Percentiles rank a stretch among this genome's conserved stretches.
Conservation (phyloP, 1,284 basidiomycete species). For the Abortiporus biennis region DNA sequence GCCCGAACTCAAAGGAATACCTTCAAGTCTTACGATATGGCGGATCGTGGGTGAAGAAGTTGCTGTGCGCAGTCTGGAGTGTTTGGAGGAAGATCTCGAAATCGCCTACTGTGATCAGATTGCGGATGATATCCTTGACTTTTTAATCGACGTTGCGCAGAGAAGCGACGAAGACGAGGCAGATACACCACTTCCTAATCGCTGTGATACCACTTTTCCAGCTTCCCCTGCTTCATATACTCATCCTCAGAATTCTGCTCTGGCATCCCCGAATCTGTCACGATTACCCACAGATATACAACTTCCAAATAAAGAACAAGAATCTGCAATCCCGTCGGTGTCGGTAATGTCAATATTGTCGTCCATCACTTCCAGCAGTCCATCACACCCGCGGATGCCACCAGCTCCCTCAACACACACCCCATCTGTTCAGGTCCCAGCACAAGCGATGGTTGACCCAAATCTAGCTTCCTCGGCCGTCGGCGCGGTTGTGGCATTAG, state of each 20-base stretch:
- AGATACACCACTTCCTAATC: constrained; percentile 22
- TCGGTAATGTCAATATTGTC: constrained; percentile 61
- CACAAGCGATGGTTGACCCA: constrained; percentile 19
- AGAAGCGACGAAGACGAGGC: constrained; percentile 31
- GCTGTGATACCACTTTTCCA: constrained; percentile 28
- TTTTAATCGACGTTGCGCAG: constrained; percentile 33
- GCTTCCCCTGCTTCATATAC: constrained; percentile 12
- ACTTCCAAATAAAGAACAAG: constrained; percentile 28
- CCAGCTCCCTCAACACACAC: too few relatives aligned
- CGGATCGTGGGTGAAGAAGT: constrained; percentile 58
- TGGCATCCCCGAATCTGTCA: constrained; percentile 45
- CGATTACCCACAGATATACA: constrained; percentile 50
- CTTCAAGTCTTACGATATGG: constrained; percentile 48
- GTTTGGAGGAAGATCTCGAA: constrained; percentile 11
- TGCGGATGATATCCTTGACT: constrained; percentile 16
- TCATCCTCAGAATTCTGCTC: constrained; percentile 29
- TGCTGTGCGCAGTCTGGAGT: constrained; percentile 43
- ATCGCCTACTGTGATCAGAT: not conserved
- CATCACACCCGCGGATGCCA: constrained; percentile 52
- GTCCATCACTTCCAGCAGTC: constrained; percentile 44
- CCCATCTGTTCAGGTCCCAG: constrained; percentile 22
- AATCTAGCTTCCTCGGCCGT: constrained; percentile 26
- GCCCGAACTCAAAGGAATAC: constrained; percentile 23
- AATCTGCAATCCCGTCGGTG: constrained; percentile 43
- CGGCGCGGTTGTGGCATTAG: constrained; percentile 56